Evolutionary conservation across 768 basidiomycete genomes (phyloP).

Genomic region (Phlegmacium glaucopus): DNA sequence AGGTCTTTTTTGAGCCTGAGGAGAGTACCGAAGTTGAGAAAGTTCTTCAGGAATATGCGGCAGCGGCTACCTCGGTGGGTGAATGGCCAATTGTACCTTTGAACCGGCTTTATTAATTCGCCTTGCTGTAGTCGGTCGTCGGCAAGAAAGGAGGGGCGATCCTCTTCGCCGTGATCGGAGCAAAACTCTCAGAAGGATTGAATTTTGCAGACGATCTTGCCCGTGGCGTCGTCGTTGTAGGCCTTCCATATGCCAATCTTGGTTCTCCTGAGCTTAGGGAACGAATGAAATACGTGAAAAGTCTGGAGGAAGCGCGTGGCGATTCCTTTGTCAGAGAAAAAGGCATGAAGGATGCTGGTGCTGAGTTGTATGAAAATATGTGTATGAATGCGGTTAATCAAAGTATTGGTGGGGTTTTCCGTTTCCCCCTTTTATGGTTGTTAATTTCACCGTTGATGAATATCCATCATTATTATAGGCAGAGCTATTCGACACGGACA

Average conservation of each 20-base stretch:
- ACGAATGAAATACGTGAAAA: constrained; percentile 83
- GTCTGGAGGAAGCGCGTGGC: constrained; percentile 45
- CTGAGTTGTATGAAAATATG: constrained; percentile 87
- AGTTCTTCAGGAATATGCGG: constrained; percentile 69
- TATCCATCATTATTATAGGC: constrained; percentile 40
- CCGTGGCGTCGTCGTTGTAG: constrained; percentile 81
- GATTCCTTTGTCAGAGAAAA: constrained; percentile 20
- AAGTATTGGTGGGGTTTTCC: constrained; percentile 71
- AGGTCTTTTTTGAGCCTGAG: constrained; percentile 92
- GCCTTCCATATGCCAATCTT: constrained; percentile 90
- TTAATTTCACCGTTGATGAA: no score
- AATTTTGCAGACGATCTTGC: constrained; percentile 80
- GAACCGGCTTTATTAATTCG: neutral
- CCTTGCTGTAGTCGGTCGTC: constrained; percentile 9
- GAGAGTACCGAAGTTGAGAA: constrained; percentile 68
- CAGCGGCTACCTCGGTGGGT: constrained; percentile 34
- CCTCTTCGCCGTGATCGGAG: constrained; percentile 92
- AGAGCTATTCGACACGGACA: constrained; percentile 88
- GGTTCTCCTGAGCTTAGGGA: constrained; percentile 90
- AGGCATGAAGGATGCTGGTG: constrained; percentile 61
- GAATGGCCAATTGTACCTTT: neutral
- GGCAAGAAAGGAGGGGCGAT: constrained; percentile 61
- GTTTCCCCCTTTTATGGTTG: neutral
- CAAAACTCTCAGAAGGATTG: constrained; percentile 93
- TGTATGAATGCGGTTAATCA: constrained; percentile 97